Percentiles rank a stretch among this genome's conserved stretches.
Conservation (phyloP, 257 asterid species). For the Scutellaria galericulata region DNA sequence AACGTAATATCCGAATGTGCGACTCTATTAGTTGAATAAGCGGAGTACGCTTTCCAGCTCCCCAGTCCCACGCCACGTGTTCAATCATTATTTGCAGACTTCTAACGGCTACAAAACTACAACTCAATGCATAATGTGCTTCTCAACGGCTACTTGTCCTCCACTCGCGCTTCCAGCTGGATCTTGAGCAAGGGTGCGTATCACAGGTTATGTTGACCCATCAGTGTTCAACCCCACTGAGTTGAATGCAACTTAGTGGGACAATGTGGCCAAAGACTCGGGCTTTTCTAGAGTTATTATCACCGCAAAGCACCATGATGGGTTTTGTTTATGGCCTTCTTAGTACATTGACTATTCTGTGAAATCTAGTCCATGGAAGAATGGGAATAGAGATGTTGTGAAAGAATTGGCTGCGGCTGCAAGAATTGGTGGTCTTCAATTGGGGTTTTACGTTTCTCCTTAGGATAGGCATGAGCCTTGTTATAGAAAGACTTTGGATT, state of each 20-base stretch:
- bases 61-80: too few species aligned
- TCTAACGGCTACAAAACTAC: too few species aligned
- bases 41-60: accelerated
- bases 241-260: conserved; percentile 89
- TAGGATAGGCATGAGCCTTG: conserved; percentile 92
- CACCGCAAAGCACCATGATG: conserved; percentile 98
- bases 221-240: conserved; percentile 68
- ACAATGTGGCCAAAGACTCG: conserved; percentile 63
- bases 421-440: conserved; percentile 55
- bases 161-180: too few species aligned
- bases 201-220: conserved; percentile 74
- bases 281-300: too few species aligned
- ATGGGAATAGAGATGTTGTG: conserved; percentile 85
- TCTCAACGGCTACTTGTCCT: too few species aligned
- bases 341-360: conserved; percentile 86
- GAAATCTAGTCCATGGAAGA: conserved; percentile 80
- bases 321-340: conserved; percentile 95
- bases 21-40: too few species aligned
- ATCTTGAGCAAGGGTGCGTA: too few species aligned
- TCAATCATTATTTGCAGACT: too few species aligned
- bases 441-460: conserved; percentile 95
- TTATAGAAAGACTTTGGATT: conserved; percentile 77
- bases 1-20: background rate
- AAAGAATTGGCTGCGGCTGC: conserved; percentile 78
- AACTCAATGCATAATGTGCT: too few species aligned